phyloP scores from a whole-genome alignment of 2,329 filamentous ascomycete genomes.

The Blastomyces percursus region DNA sequence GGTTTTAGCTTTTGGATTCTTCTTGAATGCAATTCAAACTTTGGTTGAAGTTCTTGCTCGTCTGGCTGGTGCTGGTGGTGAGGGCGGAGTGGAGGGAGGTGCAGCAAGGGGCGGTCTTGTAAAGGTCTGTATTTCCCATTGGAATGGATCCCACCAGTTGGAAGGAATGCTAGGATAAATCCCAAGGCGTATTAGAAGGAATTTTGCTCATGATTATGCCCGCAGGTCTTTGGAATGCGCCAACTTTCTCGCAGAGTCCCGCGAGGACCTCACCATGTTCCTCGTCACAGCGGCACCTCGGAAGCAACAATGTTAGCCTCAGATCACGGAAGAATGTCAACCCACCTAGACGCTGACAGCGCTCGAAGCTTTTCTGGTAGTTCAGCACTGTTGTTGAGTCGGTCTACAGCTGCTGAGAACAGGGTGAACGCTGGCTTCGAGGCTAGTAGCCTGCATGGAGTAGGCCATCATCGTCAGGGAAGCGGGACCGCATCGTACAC shows the following conservation, averaged over 20 bases:
- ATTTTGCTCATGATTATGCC: constrained; percentile 1
- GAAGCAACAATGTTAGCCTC: constrained; percentile 67
- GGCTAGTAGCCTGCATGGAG: constrained; percentile 38
- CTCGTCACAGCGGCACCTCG: constrained; percentile 71
- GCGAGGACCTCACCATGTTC: constrained; percentile 49
- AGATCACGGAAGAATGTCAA: constrained; percentile 54
- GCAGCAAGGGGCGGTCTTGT: constrained; percentile 70
- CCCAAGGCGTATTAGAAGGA: background rate
- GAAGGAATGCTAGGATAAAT: background rate
- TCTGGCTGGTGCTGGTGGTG: constrained; percentile 69
- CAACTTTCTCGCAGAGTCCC: constrained; percentile 67
- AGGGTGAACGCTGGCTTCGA: constrained; percentile 45
- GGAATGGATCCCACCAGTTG: background rate
- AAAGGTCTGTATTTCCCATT: constrained; percentile 44
- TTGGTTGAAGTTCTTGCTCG: constrained; percentile 79
- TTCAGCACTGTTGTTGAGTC: constrained; percentile 50
- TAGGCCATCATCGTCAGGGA: constrained; percentile 40
- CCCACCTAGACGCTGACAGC: constrained; percentile 43
- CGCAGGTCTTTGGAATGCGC: constrained; percentile 73
- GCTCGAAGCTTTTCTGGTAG: constrained; percentile 51
- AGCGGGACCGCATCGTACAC: constrained; percentile 54
- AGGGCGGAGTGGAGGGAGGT: constrained; percentile 46
- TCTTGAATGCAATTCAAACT: constrained; percentile 83
- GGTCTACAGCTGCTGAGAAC: constrained; percentile 34
- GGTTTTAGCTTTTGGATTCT: constrained; percentile 82